Base-by-base conservation (phyloP, 768 basidiomycete genomes). In the Dioszegia hungarica region DNA sequence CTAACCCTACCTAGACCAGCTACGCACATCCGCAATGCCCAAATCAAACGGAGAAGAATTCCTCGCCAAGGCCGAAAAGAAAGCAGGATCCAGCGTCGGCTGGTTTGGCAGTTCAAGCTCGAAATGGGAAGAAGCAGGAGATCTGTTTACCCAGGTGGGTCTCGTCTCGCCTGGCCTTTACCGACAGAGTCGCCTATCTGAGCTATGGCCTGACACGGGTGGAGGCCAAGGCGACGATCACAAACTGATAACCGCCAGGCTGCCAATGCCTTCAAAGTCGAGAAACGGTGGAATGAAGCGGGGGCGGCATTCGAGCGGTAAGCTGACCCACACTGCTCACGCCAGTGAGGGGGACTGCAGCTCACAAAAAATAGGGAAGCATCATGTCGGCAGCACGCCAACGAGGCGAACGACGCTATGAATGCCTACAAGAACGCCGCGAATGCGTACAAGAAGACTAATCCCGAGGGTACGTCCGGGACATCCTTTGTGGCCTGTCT, bases 351-450 rank as follows among this genome's bases (percentile, higher is more conserved):
- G 34, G 12, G 6, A 37, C n/a, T n/a, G 12, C 27, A 33, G 19
- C 31, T 51, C 11, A 24, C 14, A 3, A 57, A 28, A 22, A 8
- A 20, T 38, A 83, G 87, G 63, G 95, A 98, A 72, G 95, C 94
- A 0, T 92, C 97, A 67, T 95, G 92, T 75, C 83, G 92, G 66
- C 86, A 93, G 77, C 84, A 86, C 59, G 86, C 85, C 68, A 86
- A 88, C 44, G 94, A 98, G 77, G 77, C 75, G 44, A 91, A 91
- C 63, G 95, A 98, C 65, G 93, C 94, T n/a, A 88, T 92, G 20
- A 94, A 93, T 73, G 93, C 93, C 9, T 98, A 88, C 87, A 97
- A 94, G 89, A 95, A 94, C 73, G 93, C 95, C 12, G 86, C 90
- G 31, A 98, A 98, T 79, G 85, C 88, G 11, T 99, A 89, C 81